Conservation (phyloP, 2,329 filamentous ascomycete species). For the Nannizziopsis barbatae region DNA sequence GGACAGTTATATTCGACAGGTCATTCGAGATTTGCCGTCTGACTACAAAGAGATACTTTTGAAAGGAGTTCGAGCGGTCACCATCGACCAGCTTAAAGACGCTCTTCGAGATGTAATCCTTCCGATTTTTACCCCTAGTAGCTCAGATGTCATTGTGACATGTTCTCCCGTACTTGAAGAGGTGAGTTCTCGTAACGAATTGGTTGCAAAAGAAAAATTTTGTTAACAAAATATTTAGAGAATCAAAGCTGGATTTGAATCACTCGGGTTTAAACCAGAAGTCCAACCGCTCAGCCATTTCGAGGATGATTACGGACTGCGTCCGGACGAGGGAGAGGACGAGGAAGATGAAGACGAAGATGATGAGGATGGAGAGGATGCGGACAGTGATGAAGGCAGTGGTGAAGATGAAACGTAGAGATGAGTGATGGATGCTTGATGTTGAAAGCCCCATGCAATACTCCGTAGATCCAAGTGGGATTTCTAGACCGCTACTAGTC, state of each 20-base stretch:
- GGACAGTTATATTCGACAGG: slow-evolving; percentile 71
- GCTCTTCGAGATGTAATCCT: slow-evolving; percentile 65
- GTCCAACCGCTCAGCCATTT: slow-evolving; percentile 66
- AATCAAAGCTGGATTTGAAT: slow-evolving; percentile 62
- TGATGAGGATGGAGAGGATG: slow-evolving; percentile 32
- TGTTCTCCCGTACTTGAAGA: slow-evolving; percentile 78
- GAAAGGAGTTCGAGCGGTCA: slow-evolving; percentile 63
- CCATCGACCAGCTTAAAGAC: slow-evolving; percentile 60
- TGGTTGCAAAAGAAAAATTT: slow-evolving; percentile 1
- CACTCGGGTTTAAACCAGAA: slow-evolving; percentile 66
- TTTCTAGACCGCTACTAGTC: too few relatives aligned
- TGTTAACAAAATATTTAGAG: slow-evolving; percentile 41
- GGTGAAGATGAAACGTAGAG: slow-evolving; percentile 3
- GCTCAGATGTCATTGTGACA: slow-evolving; percentile 75
- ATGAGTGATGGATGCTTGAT: too few relatives aligned
- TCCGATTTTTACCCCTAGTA: slow-evolving; percentile 67
- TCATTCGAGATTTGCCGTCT: slow-evolving; percentile 61
- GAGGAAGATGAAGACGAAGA: slow-evolving; percentile 51
- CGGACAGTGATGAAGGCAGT: slow-evolving; percentile 1
- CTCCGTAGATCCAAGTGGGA: too few relatives aligned
- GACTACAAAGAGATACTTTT: slow-evolving; percentile 71
- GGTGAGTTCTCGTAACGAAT: slow-evolving; percentile 45
- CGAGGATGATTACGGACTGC: slow-evolving; percentile 79
- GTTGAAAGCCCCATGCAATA: too few relatives aligned
- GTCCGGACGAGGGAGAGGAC: slow-evolving; percentile 51